Base-by-base conservation (phyloP, 192 early-diverging fungal species). In the Martensiomyces pterosporus region DNA sequence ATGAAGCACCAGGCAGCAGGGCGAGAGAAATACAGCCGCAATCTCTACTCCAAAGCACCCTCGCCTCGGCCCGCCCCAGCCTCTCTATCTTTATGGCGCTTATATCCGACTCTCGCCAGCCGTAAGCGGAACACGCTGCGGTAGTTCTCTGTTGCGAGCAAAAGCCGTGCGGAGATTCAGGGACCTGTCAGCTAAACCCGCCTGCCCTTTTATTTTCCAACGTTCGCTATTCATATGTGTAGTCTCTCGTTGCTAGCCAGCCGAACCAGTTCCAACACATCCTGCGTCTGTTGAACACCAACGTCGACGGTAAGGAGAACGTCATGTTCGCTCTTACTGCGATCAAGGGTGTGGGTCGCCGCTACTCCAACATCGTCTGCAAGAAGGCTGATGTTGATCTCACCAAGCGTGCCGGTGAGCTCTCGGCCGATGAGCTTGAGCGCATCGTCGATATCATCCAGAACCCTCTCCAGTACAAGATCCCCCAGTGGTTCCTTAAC, bases 401-500 rank as follows among this genome's bases (percentile, higher is more conserved):
- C 57, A 85, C 60, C 79, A 98, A 98, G 86, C 88, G 91, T 79
- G 95, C 95, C 64, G 95, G 95, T 83, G 93, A 98, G 81, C 82
- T 96, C 55, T 82, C 86, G 78, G 87, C 85, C 77, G 95, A 96
- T 73, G 95, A 98, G 83, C 87, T 95, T 49, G 95, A 96, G 81
- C 91, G 95, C 64, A 77, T 98, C 43, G 92, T 98, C 49, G 91
- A 86, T 69, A 98, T 98, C 75, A 84, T 98, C 78, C 95, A 98
- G 79, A 94, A 97, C 90, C 95, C 95, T 47, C 86, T 87, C 64
- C 91, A 98, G 80, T 98, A 93, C 87, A 94, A 95, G 85, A 94
- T 98, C 81, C 95, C 95, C 52, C 80, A 89, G 79, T 98, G 95
- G 95, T 98, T 96, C 90, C 85, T 98, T 49, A 98, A 98, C 88